A percentile compares a stretch with the other conserved stretches of the same genome.
Evolutionary conservation across 2,329 filamentous ascomycete species (phyloP).

Genomic region (Beauveria pseudobassiana): DNA sequence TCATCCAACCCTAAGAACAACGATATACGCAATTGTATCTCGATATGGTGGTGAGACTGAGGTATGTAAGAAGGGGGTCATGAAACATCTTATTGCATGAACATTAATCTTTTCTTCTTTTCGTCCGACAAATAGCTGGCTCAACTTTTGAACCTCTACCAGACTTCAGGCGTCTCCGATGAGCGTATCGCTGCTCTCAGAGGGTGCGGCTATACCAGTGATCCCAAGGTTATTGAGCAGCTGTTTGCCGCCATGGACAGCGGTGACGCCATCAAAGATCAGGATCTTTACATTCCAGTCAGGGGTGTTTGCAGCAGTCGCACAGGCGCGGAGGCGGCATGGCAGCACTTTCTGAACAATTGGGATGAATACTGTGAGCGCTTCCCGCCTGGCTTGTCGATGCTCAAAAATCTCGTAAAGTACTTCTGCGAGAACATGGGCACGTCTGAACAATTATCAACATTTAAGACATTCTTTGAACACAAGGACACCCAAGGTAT

Average conservation of each 20-base stretch:
- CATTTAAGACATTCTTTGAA: constrained; percentile 74
- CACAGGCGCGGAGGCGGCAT: constrained; percentile 73
- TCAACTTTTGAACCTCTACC: constrained; percentile 65
- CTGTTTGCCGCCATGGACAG: constrained; percentile 69
- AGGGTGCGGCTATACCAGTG: constrained; percentile 68
- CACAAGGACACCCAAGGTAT: constrained; percentile 77
- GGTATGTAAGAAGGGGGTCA: constrained; percentile 44
- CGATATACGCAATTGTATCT: constrained; percentile 78
- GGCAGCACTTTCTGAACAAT: constrained; percentile 75
- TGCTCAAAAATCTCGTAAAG: constrained; percentile 77
- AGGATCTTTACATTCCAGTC: constrained; percentile 89
- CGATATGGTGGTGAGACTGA: constrained; percentile 70
- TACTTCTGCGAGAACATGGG: constrained; percentile 80
- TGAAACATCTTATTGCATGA: too few relatives aligned
- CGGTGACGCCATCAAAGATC: constrained; percentile 74
- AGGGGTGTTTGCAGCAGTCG: constrained; percentile 69
- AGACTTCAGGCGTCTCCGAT: constrained; percentile 45
- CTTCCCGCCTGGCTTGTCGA: constrained; percentile 74
- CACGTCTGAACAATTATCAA: constrained; percentile 62
- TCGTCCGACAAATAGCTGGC: constrained; percentile 46
- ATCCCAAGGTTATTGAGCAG: constrained; percentile 71
- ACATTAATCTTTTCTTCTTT: background rate
- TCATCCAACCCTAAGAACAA: constrained; percentile 83
- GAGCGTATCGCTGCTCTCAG: constrained; percentile 90
- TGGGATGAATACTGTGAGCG: constrained; percentile 68